These are phyloP conservation scores for Colletotrichum tamarilloi DNA, from an alignment of 2,329 filamentous ascomycete species.

Conservation along the genomic window DNA sequence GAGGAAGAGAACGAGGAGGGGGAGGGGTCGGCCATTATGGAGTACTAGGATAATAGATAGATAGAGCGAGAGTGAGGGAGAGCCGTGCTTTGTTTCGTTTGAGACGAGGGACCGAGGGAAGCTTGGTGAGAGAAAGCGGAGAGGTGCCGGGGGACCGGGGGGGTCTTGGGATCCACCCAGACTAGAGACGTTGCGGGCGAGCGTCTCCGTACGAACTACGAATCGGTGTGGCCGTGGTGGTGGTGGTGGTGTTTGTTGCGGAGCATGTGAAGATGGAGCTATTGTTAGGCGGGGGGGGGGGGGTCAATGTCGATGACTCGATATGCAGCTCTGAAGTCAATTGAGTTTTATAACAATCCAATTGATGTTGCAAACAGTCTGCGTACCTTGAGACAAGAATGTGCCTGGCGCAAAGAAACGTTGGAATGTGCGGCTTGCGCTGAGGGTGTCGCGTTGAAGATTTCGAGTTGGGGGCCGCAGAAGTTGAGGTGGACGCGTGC, in stretches of 20 bases:
- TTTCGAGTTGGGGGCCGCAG: not conserved
- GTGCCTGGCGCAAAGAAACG: not conserved
- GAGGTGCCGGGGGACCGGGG: not conserved
- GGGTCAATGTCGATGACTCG: too few species aligned
- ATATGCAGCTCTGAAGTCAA: not conserved
- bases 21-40: not conserved
- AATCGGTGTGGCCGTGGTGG: too few species aligned
- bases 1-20: not conserved
- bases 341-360: not conserved
- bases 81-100: not conserved
- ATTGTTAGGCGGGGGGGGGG: not conserved
- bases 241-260: not conserved
- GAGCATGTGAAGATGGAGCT: slow-evolving; percentile 4
- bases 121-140: not conserved
- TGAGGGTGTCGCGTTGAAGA: not conserved
- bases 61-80: too few species aligned
- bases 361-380: not conserved
- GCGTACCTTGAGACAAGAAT: not conserved
- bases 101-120: not conserved
- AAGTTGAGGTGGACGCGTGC: not conserved
- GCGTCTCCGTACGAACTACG: too few species aligned
- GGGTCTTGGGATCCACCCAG: not conserved
- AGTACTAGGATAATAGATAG: not conserved
- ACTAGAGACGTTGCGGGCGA: not conserved
- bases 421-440: not conserved